Base-by-base conservation (phyloP, 805 yeast species). In the Wickerhamiella qilinensis region DNA sequence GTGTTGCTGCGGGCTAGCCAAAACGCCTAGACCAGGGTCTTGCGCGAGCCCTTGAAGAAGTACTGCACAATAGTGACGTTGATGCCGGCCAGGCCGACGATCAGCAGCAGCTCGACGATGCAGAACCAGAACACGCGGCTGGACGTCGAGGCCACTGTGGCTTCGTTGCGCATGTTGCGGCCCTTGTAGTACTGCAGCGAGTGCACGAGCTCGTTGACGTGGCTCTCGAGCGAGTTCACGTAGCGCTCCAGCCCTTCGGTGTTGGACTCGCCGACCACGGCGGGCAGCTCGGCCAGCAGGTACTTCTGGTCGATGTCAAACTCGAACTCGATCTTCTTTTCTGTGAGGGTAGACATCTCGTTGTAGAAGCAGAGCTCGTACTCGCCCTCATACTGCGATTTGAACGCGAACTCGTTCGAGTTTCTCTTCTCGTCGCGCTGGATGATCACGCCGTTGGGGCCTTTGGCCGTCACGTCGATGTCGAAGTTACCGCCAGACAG, bases 141-240 rank as follows among this genome's bases (percentile, higher is more conserved):
- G 52, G 77, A 82, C 24, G 94, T 83, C 37, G 83, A 73, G 57
- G 68, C 67, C 45, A 83, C 94, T 32, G 94, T 83, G 37, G 78
- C 73, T 71, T 83, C 91, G 63, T 88, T 88, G 63, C 97, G 73
- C 62, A 75, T 75, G 60, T 82, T 88, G 64, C 98, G 77, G 11
- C 93, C 76, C 60, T 76, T 80, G 67, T 86, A 85, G 60, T 86
- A 80, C 50, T 77, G 81, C 55, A 88, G 52, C 28, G 50, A 37
- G 32, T 63, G 57, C 17, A 54, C 42, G 39, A 60, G 51, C 35
- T 51, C 49, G 31, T 49, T 36, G 38, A 48, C 46, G 20, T 50
- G 50, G 17, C 38, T 42, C 37, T 59, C 61, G 37, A 58, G 46
- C 24, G 36, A 33, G 36, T 41, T 27, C 28, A 58, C 44, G 33